These are phyloP conservation scores for Emiliania huxleyi DNA, from an alignment of 78 protist genomes.

Conservation along the genomic window DNA sequence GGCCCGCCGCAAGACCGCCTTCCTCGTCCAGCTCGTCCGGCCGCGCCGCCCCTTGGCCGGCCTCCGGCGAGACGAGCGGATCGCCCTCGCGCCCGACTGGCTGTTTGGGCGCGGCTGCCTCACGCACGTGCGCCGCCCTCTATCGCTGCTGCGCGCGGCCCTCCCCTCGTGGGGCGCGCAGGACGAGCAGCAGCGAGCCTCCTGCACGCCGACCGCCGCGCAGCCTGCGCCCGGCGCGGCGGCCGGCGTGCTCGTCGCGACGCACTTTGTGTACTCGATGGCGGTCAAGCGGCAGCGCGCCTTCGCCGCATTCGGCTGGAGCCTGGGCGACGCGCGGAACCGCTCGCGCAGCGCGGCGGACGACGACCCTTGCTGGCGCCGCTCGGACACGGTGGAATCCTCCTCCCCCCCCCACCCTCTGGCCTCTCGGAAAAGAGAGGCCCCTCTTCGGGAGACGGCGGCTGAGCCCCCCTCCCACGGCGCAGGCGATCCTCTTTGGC, in stretches of 20 bases:
- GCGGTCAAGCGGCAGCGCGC: slow-evolving; percentile 24
- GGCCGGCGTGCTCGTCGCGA: slow-evolving; percentile 1
- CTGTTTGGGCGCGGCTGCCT: slow-evolving; percentile 9
- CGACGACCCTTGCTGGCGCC: not conserved
- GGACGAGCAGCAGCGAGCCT: not conserved
- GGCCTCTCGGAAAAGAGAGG: no score
- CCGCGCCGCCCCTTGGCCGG: not conserved
- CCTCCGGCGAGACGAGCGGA: not conserved
- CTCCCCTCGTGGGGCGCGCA: not conserved
- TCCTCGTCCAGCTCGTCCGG: not conserved
- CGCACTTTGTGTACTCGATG: not conserved
- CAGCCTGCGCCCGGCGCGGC: not conserved
- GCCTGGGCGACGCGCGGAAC: not conserved
- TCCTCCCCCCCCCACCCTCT: no score
- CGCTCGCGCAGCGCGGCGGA: not conserved
- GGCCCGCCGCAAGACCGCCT: not conserved
- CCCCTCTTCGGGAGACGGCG: no score
- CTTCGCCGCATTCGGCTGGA: not conserved
- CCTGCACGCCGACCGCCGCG: not conserved
- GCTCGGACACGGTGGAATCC: not conserved
- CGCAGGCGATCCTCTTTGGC: not conserved
- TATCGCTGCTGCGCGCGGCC: not conserved
- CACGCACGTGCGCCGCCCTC: not conserved
- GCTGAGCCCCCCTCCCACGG: no score
- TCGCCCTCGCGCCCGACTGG: slow-evolving; percentile 6